Evolutionary conservation across 2,329 filamentous ascomycete genomes (phyloP), one percentile per base, ranked within the genome.

Genomic region (Exophiala phaeomuriformis): DNA sequence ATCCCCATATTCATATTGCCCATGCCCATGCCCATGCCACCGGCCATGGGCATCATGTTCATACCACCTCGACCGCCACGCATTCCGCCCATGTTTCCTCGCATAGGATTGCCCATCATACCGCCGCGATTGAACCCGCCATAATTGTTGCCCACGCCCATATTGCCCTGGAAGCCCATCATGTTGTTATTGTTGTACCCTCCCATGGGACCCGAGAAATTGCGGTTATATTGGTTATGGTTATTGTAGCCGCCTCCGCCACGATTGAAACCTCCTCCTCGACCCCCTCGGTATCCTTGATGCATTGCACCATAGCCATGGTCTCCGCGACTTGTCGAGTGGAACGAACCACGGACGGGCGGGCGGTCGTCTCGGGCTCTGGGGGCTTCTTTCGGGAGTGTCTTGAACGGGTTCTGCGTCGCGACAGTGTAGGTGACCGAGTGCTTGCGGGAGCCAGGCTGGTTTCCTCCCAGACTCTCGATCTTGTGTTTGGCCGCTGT

Each of bases 381-480:
- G 63, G 80, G 78, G 0, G 88, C 89, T 67, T 95, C 90, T 72
- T 95, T 95, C 12, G 90, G 90, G 3, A 94, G 74, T 0, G 90
- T 96, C 61, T 86, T 85, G 79, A 95, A 97, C 0, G 90, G 90
- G 68, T 97, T 97, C 61, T 80, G 77, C 45, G 81, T 79, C 0
- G 89, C 83, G 59, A 82, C 85, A 49, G 86, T 86, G 73, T 90
- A 96, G 54, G 81, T 81, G 44, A 88, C 82, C 1, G 77, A 79
- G 60, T 86, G 79, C 66, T 79, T 82, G 60, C 90, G 90, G n/a
- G 69, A 67, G 52, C 75, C 74, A 58, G 72, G 66, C 77, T 84
- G 64, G 69, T 76, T 52, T 52, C 69, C 72, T 19, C 77, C 77
- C 33, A 83, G 74, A 30, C 77, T 73, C 59, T 95, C 90, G 53